Base-by-base conservation (phyloP, 2,329 filamentous ascomycete genomes). In the Aureobasidium mangrovei region DNA sequence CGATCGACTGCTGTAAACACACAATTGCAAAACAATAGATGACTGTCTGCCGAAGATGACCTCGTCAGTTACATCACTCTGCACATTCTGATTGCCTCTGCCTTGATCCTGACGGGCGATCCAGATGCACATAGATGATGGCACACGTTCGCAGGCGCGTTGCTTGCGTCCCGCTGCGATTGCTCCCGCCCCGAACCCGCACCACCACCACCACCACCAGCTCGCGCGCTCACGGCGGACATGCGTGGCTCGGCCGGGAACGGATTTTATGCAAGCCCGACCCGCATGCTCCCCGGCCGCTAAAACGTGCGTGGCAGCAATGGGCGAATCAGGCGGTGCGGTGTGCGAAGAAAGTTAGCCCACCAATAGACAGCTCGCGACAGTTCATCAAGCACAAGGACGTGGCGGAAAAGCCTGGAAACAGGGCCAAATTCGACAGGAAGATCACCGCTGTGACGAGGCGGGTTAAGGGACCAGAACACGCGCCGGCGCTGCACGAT, bases 1-100 rank as follows among this genome's bases (percentile, higher is more conserved):
- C 41, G 47, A 49, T 51, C 47, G 47, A 39, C 35, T 28, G 33
- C 27, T 36, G 41, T 45, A 44, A 53, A 43, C 41, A 53, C 44
- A 35, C 44, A 36, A 44, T 44, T 43, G 41, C 26, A 28, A 41
- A 18, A 18, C 18, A 18, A 18, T 18, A 18, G 18, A 18, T 18
- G 18, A 18, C 18, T 18, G 18, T 18, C 18, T 18, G 18, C 18
- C 18, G 18, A 18, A 18, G 18, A 18, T 44, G 42, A 44, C 42
- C 42, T 41, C 39, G 26, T 28, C 39, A 6, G 26, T 41, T 26
- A 41, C 39, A 41, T 39, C 39, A 41, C 39, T 26, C 26, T 41
- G 26, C 39, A 27, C 24, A 7, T 41, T n/a, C 24, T 8, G 39
- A 6, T 24, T 41, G 6, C 26, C 36, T n/a, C 39, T 43, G 41